Conservation (phyloP, 2,329 filamentous ascomycete genomes). For the Epichloe scottii region DNA sequence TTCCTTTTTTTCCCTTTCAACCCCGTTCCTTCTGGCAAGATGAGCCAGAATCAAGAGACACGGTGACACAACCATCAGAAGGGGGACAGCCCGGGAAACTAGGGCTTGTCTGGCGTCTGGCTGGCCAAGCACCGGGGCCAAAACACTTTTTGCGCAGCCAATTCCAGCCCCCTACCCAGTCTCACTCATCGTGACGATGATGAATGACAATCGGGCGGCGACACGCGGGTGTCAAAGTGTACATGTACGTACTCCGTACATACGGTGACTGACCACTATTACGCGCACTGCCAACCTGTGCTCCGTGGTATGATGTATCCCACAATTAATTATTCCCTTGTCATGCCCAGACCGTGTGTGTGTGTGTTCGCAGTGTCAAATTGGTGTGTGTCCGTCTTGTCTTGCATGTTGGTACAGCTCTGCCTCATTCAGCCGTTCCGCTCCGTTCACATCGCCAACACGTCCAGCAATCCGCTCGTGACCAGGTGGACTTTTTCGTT, state of each 20-base stretch:
- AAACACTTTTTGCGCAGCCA: not conserved
- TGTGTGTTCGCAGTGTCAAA: slow-evolving; percentile 9
- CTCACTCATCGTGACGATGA: slow-evolving; percentile 1
- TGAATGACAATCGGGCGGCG: slow-evolving; percentile 5
- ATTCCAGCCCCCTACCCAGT: slow-evolving; percentile 2
- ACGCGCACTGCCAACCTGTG: not conserved
- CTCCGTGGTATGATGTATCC: too few relatives aligned
- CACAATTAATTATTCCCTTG: not conserved
- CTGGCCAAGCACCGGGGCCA: not conserved
- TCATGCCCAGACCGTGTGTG: slow-evolving; percentile 3
- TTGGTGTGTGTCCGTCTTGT: slow-evolving; percentile 5
- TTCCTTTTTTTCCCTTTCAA: too few relatives aligned
- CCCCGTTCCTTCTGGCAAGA: not conserved
- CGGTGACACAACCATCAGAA: not conserved
- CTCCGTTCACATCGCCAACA: too few relatives aligned
- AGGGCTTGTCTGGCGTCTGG: not conserved
- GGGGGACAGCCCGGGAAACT: not conserved
- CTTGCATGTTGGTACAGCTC: slow-evolving; percentile 2
- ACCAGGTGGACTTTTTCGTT: not conserved
- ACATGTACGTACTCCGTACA: too few relatives aligned
- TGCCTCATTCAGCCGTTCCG: too few relatives aligned
- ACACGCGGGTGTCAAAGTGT: not conserved
- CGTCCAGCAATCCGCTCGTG: not conserved
- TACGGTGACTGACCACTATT: slow-evolving; percentile 1
- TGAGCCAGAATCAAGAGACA: not conserved